Evolutionary conservation across 345 rosid genomes (phyloP).

Genomic region (Pistacia integerrima): DNA sequence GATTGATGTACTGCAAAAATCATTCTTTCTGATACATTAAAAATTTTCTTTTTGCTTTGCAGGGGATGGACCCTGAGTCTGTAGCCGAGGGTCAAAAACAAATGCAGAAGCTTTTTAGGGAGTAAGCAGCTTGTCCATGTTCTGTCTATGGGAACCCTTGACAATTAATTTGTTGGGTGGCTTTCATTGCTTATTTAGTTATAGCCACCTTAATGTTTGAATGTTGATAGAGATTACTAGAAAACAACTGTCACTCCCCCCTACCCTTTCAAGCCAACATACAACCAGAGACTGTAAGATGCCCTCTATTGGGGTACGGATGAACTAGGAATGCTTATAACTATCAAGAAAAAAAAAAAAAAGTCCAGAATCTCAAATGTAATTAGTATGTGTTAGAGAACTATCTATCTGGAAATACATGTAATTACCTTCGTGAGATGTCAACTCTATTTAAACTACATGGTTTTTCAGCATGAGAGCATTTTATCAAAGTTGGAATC

Average conservation of each 20-base stretch:
- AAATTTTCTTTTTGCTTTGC: slow-evolving; percentile 13
- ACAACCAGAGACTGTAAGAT: too few relatives aligned
- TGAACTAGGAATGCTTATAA: too few relatives aligned
- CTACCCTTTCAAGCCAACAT: too few relatives aligned
- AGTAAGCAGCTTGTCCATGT: slow-evolving; percentile 53
- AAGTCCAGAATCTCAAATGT: too few relatives aligned
- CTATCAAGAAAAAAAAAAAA: too few relatives aligned
- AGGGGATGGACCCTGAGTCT: slow-evolving; percentile 57
- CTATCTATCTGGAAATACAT: too few relatives aligned
- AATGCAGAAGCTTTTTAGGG: slow-evolving; percentile 67
- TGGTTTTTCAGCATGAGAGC: neutral
- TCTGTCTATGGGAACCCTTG: neutral
- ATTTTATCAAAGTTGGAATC: neutral
- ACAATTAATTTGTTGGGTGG: neutral
- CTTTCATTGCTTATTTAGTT: slow-evolving; percentile 10
- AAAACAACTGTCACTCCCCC: neutral
- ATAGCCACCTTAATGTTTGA: neutral
- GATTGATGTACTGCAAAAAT: neutral
- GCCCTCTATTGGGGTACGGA: too few relatives aligned
- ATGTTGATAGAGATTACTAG: neutral
- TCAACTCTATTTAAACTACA: too few relatives aligned
- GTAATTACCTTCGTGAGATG: neutral
- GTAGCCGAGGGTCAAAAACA: slow-evolving; percentile 59
- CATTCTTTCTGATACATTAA: slow-evolving; percentile 6
- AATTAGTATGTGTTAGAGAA: too few relatives aligned